Percentiles rank a stretch among this genome's conserved stretches.
These are phyloP conservation scores for Paraglomus brasilianum DNA, from an alignment of 192 early-diverging fungal species.

Conservation along the genomic window DNA sequence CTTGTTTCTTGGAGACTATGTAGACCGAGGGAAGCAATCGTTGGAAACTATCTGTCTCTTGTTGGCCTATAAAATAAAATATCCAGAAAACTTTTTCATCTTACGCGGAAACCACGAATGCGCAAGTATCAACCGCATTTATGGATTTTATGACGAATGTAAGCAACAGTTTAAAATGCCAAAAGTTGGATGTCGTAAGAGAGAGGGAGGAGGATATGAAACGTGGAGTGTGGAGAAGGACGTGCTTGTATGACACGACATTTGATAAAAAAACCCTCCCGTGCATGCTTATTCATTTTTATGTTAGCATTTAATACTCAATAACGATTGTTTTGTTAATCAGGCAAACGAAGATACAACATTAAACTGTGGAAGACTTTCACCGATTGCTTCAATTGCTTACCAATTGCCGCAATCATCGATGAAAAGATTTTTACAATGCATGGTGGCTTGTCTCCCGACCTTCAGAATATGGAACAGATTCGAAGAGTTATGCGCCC, in stretches of 20 bases:
- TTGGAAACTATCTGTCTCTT: slow-evolving; percentile 97
- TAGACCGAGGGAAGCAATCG: slow-evolving; percentile 97
- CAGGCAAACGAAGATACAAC: slow-evolving; percentile 94
- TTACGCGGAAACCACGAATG: slow-evolving; percentile 98
- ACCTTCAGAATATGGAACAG: slow-evolving; percentile 97
- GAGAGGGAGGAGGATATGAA: neutral
- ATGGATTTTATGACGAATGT: slow-evolving; percentile 99
- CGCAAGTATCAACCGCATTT: slow-evolving; percentile 95
- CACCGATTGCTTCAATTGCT: slow-evolving; percentile 98
- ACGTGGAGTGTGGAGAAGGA: no score
- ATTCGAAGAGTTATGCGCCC: slow-evolving; percentile 96
- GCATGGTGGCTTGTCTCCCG: slow-evolving; percentile 97
- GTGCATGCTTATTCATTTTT: no score
- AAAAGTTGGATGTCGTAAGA: neutral
- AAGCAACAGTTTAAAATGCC: slow-evolving; percentile 19
- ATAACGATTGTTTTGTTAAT: neutral
- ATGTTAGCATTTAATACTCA: no score
- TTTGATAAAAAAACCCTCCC: no score
- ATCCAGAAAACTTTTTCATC: slow-evolving; percentile 99
- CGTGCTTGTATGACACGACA: no score
- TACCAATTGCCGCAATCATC: slow-evolving; percentile 95
- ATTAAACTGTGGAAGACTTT: slow-evolving; percentile 99
- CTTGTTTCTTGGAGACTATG: slow-evolving; percentile 96
- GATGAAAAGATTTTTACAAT: slow-evolving; percentile 99
- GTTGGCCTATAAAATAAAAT: slow-evolving; percentile 99